Base-by-base conservation (phyloP, 108 stramenopile genomes). In the Nitzschia sp. region DNA sequence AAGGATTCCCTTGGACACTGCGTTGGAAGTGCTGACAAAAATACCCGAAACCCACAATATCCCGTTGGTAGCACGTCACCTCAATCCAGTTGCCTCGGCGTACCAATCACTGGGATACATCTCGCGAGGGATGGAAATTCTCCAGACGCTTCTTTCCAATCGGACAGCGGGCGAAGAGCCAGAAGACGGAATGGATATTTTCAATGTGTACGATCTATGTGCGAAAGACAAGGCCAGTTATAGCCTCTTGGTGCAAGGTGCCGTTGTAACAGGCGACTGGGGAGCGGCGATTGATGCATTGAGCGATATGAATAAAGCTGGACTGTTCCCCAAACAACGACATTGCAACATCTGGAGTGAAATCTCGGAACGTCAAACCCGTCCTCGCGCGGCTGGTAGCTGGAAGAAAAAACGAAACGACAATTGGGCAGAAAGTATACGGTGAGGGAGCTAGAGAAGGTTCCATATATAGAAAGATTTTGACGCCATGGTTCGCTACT, bases 141-240 rank as follows among this genome's bases (percentile, higher is more conserved):
- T 91, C 35, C 66, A 83, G 11, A 63, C 28, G n/a, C 45, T 76
- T 63, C 71, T 91, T 33, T 63, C 78, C 1, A 83, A 91, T 74
- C 81, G 85, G 15, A 61, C 62, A 1, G 80, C 70, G 19, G 76
- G 81, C 8, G 75, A 79, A 1, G 83, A 84, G 63, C 53, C 78
- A 11, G 74, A 80, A 75, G 69, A 71, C 53, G 86, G 78, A 23
- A 48, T 64, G 25, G 69, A 74, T 30, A 62, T 31, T 31, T 69
- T 81, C 6, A 83, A 85, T 58, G 79, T 80, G 0, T 36, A 83
- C 53, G 84, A 85, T 50, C 56, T 85, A 1, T 55, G 76, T 30
- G 82, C 85, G 52, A 89, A 89, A 71, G 84, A 88, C 77, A 85
- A 87, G 52, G 88, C 75, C 2, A 85, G 82, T 4, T 92, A 92